Evolutionary conservation across 129 eudicot species (phyloP).

Genomic region (Daucus carota): DNA sequence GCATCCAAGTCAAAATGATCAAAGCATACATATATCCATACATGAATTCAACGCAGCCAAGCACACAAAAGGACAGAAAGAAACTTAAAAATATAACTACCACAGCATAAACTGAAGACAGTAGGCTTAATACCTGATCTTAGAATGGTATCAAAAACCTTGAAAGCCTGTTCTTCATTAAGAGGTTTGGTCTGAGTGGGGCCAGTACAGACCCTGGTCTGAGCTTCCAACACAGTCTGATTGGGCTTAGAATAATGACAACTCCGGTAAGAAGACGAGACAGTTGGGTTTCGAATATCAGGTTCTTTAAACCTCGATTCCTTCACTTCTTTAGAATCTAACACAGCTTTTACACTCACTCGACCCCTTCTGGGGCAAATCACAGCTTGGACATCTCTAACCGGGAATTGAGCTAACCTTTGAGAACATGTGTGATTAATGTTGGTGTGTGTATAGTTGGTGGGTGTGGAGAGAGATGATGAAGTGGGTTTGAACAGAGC

Average conservation of each 20-base stretch:
- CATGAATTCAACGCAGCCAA: too few relatives aligned
- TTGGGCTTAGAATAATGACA: constrained; percentile 45
- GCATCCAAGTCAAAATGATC: not conserved
- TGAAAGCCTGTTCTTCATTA: constrained; percentile 77
- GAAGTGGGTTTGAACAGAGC: constrained; percentile 38
- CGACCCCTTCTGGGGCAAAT: constrained; percentile 15
- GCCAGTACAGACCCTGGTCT: constrained; percentile 93
- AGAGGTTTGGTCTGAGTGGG: constrained; percentile 93
- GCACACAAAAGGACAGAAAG: not conserved
- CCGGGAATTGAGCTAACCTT: constrained; percentile 15
- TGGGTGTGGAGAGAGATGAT: constrained; percentile 13
- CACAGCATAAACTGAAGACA: not conserved
- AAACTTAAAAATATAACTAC: not conserved
- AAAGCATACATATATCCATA: too few relatives aligned
- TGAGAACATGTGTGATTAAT: constrained; percentile 17
- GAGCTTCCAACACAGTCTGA: constrained; percentile 88
- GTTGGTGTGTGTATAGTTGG: constrained; percentile 14
- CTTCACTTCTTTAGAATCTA: constrained; percentile 38
- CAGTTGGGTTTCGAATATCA: constrained; percentile 53
- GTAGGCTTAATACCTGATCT: constrained; percentile 77
- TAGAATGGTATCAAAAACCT: constrained; percentile 74
- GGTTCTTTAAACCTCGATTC: constrained; percentile 33
- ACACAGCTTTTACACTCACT: constrained; percentile 29
- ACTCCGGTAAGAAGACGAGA: constrained; percentile 63
- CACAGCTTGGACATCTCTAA: not conserved